Base-by-base conservation (phyloP, 2,329 filamentous ascomycete species). In the Ophiostoma ulmi region DNA sequence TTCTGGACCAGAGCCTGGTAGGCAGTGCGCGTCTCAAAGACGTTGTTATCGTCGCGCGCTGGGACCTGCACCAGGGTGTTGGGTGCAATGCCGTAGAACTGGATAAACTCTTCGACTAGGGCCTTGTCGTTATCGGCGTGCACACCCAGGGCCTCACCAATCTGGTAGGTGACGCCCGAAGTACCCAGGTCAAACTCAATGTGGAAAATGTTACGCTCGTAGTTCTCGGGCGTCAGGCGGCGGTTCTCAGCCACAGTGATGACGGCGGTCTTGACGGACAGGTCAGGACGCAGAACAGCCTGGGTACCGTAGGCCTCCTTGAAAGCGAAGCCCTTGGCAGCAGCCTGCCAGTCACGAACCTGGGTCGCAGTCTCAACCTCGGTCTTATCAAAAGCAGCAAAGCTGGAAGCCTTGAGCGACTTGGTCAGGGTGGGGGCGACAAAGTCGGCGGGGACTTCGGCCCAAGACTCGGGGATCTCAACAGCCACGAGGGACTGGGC, bases 191-290 rank as follows among this genome's bases (percentile, higher is more conserved):
- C 95, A 77, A 99, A 99, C 81, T 99, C 95, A 73, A 99, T 98
- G 83, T 99, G 95, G 90, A 99, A 99, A 81, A 99, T 98, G 85
- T 99, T 97, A 76, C 95, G 93, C 80, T 98, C 94, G 78, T 99
- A 99, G 89, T 91, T 35, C 81, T 26, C 77, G 3, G 95, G 95
- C 0, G 95, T 99, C 70, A 99, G 87, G 74, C 95, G 89, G 73
- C 95, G 92, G 83, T 97, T 97, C 84, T 98, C 95, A 84, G 96
- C 93, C 80, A 99, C 94, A 70, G 89, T 90, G 70, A 97, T 91
- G 61, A 93, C 92, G 76, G 87, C 90, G 1, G 94, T 98, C 86
- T 94, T 93, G 77, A 92, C 88, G 11, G 90, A 83, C 70, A 97
- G 84, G 77, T 99, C 95, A 13, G 95, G 95, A 70, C 95, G 91